phyloP scores from a whole-genome alignment of 179 eudicot species.

The Silene vulgaris region DNA sequence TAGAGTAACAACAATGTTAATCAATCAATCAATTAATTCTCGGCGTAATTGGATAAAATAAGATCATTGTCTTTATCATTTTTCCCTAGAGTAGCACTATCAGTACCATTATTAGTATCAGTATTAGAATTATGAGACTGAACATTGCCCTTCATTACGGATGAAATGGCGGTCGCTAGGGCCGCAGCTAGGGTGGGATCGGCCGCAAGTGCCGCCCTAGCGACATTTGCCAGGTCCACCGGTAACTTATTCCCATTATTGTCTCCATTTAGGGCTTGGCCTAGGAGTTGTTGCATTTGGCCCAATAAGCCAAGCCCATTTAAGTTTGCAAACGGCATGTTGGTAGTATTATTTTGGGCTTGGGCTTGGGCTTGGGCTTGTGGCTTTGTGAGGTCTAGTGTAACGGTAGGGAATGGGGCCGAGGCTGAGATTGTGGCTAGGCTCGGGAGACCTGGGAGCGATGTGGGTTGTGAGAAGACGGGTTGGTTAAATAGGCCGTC shows the following conservation, averaged over 20 bases:
- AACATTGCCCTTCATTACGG: conserved; percentile 36
- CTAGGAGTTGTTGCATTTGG: conserved; percentile 28
- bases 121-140: conserved; percentile 15
- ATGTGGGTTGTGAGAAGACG: conserved; percentile 24
- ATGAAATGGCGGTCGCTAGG: conserved; percentile 50
- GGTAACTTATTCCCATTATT: conserved; percentile 10
- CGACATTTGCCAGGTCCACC: conserved; percentile 27
- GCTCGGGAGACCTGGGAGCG: conserved; percentile 38
- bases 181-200: conserved; percentile 53
- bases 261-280: conserved; percentile 16
- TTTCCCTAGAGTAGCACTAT: conserved; percentile 10
- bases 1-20: background rate
- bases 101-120: conserved; percentile 19
- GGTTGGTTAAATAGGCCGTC: conserved; percentile 30
- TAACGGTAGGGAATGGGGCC: conserved; percentile 50
- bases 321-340: conserved; percentile 14
- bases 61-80: conserved; percentile 20
- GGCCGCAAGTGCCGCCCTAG: conserved; percentile 44
- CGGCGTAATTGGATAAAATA: conserved; percentile 17
- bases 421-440: conserved; percentile 55
- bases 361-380: conserved; percentile 20
- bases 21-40: conserved; percentile 18
- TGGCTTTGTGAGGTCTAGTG: conserved; percentile 51
- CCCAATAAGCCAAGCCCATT: conserved; percentile 20
- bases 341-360: conserved; percentile 12